Percentiles rank a stretch among this genome's conserved stretches.
Evolutionary conservation across 139 green algal species (phyloP).

Genomic region (Picochlorum sp.): DNA sequence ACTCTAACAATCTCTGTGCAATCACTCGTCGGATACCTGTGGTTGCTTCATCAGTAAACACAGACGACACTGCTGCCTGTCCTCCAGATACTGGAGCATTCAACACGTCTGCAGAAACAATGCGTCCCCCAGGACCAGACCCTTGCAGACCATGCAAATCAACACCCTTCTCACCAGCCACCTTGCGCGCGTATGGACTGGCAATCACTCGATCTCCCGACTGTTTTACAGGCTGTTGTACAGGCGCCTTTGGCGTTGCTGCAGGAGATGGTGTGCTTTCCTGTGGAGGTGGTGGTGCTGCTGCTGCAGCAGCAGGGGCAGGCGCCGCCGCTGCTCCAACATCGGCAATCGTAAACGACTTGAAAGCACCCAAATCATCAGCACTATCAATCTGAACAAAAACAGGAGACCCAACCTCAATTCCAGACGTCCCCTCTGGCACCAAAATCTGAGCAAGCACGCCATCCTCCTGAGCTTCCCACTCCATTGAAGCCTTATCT

Average conservation of each 20-base stretch:
- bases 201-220: conserved; percentile 53
- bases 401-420: conserved; percentile 47
- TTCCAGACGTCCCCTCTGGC: conserved; percentile 51
- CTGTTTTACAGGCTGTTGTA: background rate
- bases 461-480: conserved; percentile 85
- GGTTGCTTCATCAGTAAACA: conserved; percentile 61
- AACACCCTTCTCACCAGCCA: conserved; percentile 63
- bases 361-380: conserved; percentile 51
- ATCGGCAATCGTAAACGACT: conserved; percentile 48
- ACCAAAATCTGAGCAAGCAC: conserved; percentile 77
- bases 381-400: conserved; percentile 72
- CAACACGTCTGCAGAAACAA: conserved; percentile 70
- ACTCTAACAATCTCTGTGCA: conserved; percentile 78
- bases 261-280: conserved; percentile 3
- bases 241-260: conserved; percentile 10
- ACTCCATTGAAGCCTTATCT: conserved; percentile 74
- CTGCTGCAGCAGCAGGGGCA: conserved; percentile 12
- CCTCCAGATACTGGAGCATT: conserved; percentile 25
- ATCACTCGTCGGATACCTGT: conserved; percentile 78
- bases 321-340: background rate
- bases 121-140: conserved; percentile 62
- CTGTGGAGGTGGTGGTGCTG: conserved; percentile 21
- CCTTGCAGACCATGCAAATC: conserved; percentile 42
- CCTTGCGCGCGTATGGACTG: conserved; percentile 66
- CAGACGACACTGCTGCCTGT: background rate